These are phyloP conservation scores for Eucalyptus lansdowneana DNA, from an alignment of 345 rosid species.

Conservation along the genomic window DNA sequence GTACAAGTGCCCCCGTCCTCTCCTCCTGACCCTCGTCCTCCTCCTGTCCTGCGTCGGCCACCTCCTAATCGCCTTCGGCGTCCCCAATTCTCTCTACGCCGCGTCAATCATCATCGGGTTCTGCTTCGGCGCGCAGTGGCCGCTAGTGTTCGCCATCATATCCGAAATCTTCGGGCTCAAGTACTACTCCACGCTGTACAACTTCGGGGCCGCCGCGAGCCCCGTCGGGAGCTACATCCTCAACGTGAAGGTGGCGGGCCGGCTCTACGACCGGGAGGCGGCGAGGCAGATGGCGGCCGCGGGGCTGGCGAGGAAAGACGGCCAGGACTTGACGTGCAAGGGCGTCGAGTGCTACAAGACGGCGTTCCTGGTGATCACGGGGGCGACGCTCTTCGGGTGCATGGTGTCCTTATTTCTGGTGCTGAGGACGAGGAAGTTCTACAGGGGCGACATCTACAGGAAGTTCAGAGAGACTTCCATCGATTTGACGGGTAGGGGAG, in stretches of 20 bases:
- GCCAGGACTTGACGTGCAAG: conserved; percentile 7
- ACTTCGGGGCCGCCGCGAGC: conserved; percentile 11
- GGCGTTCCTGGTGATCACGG: conserved; percentile 19
- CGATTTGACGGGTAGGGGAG: neutral
- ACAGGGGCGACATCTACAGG: conserved; percentile 14
- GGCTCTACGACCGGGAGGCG: conserved; percentile 21
- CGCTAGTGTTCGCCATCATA: conserved; percentile 20
- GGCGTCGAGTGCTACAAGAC: conserved; percentile 11
- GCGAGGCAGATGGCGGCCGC: conserved; percentile 9
- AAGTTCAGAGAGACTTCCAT: conserved; percentile 7
- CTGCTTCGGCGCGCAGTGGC: conserved; percentile 36
- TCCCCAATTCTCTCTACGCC: conserved; percentile 16
- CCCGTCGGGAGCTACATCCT: conserved; percentile 23
- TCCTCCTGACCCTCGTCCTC: conserved; percentile 14
- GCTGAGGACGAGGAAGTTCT: conserved; percentile 14
- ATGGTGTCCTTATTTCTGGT: conserved; percentile 7
- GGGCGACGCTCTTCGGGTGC: conserved; percentile 7
- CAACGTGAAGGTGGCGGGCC: conserved; percentile 23
- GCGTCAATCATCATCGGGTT: conserved; percentile 21
- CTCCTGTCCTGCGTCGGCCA: conserved; percentile 25
- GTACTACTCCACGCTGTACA: conserved; percentile 27
- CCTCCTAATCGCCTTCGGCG: conserved; percentile 19
- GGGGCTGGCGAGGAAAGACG: neutral
- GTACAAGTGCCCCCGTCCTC: conserved; percentile 4
- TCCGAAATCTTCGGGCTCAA: conserved; percentile 31